Conservation (phyloP, 1,284 basidiomycete genomes). For the Trichosporon ovoides region DNA sequence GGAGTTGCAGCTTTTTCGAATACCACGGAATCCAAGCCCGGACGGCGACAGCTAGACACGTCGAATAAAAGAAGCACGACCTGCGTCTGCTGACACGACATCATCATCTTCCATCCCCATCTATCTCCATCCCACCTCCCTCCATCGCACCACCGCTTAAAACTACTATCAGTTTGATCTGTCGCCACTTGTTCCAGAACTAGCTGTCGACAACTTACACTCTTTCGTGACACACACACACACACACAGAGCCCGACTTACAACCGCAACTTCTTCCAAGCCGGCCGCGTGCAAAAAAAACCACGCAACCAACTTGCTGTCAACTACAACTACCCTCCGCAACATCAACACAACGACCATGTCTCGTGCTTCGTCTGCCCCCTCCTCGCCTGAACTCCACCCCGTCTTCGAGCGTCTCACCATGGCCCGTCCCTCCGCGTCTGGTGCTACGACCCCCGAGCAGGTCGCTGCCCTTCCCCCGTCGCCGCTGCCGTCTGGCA, state of each 20-base stretch:
- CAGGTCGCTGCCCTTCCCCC: slow-evolving; percentile 31
- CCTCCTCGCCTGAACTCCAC: slow-evolving; percentile 27
- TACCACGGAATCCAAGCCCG: slow-evolving; percentile 1
- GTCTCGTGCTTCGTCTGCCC: slow-evolving; percentile 24
- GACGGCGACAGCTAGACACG: neutral
- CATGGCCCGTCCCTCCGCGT: slow-evolving; percentile 34
- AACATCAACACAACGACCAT: slow-evolving; percentile 4
- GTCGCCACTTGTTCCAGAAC: slow-evolving; percentile 4
- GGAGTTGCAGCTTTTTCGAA: neutral
- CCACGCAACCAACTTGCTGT: slow-evolving; percentile 2
- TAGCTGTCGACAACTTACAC: neutral
- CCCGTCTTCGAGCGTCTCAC: slow-evolving; percentile 32
- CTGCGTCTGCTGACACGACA: neutral
- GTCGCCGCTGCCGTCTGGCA: slow-evolving; percentile 43
- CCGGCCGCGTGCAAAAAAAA: neutral
- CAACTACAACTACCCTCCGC: slow-evolving; percentile 8
- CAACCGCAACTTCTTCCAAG: neutral
- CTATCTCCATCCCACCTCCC: slow-evolving; percentile 1
- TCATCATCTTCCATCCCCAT: neutral
- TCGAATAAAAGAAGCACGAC: slow-evolving; percentile 2
- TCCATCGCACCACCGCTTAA: neutral
- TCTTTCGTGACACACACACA: slow-evolving; percentile 1
- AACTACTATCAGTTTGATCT: neutral
- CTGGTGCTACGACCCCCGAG: slow-evolving; percentile 43
- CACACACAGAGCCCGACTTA: neutral